Evolutionary conservation across 2,329 filamentous ascomycete genomes (phyloP).

Genomic region (Aciculosporium take): DNA sequence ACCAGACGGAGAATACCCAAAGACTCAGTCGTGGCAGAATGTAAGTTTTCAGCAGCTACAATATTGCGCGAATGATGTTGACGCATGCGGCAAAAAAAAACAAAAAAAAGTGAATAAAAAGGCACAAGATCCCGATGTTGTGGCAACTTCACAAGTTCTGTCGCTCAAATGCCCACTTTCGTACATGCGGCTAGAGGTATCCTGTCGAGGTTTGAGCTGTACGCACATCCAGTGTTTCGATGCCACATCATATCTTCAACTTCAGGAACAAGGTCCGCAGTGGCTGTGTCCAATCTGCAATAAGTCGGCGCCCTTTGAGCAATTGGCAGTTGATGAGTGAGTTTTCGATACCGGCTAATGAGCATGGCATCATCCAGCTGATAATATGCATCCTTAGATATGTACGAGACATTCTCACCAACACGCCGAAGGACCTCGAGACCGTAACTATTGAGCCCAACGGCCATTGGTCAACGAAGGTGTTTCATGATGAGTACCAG

Average conservation of each 20-base stretch:
- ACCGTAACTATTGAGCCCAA: conserved; percentile 84
- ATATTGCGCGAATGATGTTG: neutral
- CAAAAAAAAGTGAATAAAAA: conserved; percentile 53
- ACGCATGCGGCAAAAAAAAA: no score
- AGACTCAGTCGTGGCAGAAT: conserved; percentile 67
- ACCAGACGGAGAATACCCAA: conserved; percentile 61
- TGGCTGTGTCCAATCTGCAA: conserved; percentile 96
- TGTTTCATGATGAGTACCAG: conserved; percentile 17
- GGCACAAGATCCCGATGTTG: conserved; percentile 76
- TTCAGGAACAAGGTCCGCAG: conserved; percentile 91
- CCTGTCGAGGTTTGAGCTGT: conserved; percentile 67
- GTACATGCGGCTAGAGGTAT: conserved; percentile 65
- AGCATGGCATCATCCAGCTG: neutral
- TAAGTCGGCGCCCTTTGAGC: conserved; percentile 66
- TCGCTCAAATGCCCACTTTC: conserved; percentile 89
- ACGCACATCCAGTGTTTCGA: conserved; percentile 93
- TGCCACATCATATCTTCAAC: conserved; percentile 75
- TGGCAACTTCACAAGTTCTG: conserved; percentile 74
- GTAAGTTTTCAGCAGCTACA: conserved; percentile 35
- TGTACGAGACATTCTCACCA: conserved; percentile 70
- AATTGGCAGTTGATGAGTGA: conserved; percentile 75
- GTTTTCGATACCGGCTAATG: conserved; percentile 14
- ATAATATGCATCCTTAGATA: conserved; percentile 39
- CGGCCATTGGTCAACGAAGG: conserved; percentile 53
- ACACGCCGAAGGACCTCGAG: conserved; percentile 56